These are phyloP conservation scores for Dictyophora rubrovolvata DNA, from an alignment of 768 basidiomycete species.

Conservation along the genomic window DNA sequence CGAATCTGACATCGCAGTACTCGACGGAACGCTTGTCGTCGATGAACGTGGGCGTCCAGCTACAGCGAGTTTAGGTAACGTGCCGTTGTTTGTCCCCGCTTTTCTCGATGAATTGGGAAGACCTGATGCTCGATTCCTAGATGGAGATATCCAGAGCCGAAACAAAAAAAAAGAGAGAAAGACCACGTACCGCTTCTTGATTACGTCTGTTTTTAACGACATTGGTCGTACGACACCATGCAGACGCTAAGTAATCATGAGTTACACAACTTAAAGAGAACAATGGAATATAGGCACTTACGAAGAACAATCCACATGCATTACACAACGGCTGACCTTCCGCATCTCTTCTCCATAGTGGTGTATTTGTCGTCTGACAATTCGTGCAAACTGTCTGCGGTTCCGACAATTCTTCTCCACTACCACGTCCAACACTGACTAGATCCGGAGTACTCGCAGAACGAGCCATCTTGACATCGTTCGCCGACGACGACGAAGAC, in stretches of 20 bases:
- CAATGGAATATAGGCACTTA: conserved; percentile 31
- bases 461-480: conserved; percentile 33
- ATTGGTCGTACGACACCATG: conserved; percentile 92
- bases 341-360: conserved; percentile 85
- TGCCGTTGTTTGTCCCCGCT: conserved; percentile 30
- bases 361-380: conserved; percentile 92
- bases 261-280: background rate
- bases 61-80: conserved; percentile 59
- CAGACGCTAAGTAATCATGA: conserved; percentile 58
- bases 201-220: conserved; percentile 93
- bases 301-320: conserved; percentile 89
- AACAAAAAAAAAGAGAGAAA: conserved; percentile 9
- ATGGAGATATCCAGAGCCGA: conserved; percentile 1
- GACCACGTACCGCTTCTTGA: conserved; percentile 76
- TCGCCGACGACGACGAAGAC: conserved; percentile 25
- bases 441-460: conserved; percentile 63
- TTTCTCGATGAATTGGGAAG: conserved; percentile 61
- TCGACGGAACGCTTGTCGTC: conserved; percentile 50
- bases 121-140: conserved; percentile 75
- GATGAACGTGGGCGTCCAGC: conserved; percentile 64
- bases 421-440: conserved; percentile 20
- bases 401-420: conserved; percentile 56
- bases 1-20: conserved; percentile 25
- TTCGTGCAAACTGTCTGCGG: conserved; percentile 84
- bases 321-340: conserved; percentile 89